Evolutionary conservation across 441 rosid species (phyloP).

Genomic region (Codiaeum variegatum): DNA sequence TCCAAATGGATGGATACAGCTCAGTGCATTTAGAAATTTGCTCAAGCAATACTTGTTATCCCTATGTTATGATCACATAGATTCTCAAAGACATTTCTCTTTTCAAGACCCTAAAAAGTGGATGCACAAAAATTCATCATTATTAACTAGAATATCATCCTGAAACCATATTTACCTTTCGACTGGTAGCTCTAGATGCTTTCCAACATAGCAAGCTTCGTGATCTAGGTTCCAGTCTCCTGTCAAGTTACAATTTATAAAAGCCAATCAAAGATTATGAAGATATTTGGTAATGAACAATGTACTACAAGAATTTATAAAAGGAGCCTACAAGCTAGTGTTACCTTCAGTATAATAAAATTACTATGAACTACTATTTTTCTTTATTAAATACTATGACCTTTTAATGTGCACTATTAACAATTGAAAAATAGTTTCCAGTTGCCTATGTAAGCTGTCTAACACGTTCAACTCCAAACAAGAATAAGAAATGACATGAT

Average conservation of each 20-base stretch:
- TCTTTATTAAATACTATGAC: not conserved
- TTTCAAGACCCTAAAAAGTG: not conserved
- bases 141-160: not conserved
- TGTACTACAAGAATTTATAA: not conserved
- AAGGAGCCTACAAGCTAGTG: not conserved
- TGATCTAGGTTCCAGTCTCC: constrained; percentile 90
- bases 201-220: constrained; percentile 95
- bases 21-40: not conserved
- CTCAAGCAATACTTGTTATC: not conserved
- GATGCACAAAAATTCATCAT: not conserved
- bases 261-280: constrained; percentile 5
- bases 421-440: not conserved
- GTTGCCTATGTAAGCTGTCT: not conserved
- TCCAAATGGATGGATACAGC: not conserved
- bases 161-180: constrained; percentile 53
- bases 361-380: not conserved
- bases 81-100: not conserved
- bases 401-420: not conserved
- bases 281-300: not conserved
- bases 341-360: not conserved
- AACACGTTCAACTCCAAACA: not conserved
- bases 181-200: constrained; percentile 58
- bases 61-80: not conserved
- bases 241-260: constrained; percentile 30
- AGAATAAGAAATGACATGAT: not conserved